Conservation (phyloP, 2,329 filamentous ascomycete species). For the Aspergillus hiratsukae region DNA sequence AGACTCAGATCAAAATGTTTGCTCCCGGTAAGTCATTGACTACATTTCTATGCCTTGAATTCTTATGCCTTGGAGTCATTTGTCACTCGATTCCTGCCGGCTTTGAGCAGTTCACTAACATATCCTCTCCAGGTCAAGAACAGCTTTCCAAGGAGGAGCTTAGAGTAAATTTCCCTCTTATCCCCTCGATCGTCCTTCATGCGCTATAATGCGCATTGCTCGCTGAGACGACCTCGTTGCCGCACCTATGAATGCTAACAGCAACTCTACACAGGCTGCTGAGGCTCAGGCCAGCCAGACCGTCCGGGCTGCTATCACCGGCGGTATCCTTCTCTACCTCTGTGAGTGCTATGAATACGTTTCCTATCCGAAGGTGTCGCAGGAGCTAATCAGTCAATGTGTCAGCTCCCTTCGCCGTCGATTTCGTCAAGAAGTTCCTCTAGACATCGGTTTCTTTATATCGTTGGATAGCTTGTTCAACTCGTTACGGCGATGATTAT, state of each 20-base stretch:
- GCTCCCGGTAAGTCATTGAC: conserved; percentile 24
- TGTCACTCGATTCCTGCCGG: not conserved
- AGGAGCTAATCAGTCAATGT: not conserved
- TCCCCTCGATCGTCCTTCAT: not conserved
- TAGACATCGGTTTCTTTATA: conserved; percentile 24
- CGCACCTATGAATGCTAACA: conserved; percentile 5
- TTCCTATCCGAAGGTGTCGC: not conserved
- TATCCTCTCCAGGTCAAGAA: conserved; percentile 33
- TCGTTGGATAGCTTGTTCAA: conserved; percentile 1
- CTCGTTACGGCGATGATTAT: not conserved
- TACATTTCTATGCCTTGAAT: not conserved
- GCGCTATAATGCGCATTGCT: not conserved
- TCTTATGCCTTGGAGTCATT: too few relatives aligned
- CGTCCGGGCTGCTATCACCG: conserved; percentile 51
- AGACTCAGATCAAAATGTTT: conserved; percentile 25
- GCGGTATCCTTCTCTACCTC: conserved; percentile 56
- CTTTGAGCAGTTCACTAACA: not conserved
- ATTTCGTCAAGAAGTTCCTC: conserved; percentile 46
- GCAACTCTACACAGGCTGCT: conserved; percentile 33
- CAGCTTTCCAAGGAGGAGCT: conserved; percentile 45
- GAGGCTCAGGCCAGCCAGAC: conserved; percentile 52
- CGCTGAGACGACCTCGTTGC: not conserved
- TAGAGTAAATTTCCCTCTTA: conserved; percentile 26
- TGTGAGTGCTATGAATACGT: conserved; percentile 43
- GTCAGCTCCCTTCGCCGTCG: conserved; percentile 47